Conservation (phyloP, 1,139 yeast species). For the Pichia sp. region DNA sequence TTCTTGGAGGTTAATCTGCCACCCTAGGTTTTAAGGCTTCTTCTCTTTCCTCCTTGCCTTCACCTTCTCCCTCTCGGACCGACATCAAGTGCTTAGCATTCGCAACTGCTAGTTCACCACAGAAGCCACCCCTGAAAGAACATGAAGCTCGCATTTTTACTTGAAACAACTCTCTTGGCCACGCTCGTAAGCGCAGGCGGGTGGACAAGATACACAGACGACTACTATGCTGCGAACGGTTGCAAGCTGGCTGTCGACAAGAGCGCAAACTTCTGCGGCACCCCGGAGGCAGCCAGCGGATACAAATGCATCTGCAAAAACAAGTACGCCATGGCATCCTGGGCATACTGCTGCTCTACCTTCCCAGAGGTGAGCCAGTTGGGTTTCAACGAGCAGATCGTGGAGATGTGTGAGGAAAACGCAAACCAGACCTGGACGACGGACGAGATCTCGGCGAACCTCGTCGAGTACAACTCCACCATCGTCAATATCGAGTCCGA, state of each 20-base stretch:
- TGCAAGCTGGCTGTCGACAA: conserved; percentile 34
- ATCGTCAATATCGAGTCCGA: conserved; percentile 20
- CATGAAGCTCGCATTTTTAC: conserved; percentile 20
- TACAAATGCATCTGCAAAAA: conserved; percentile 24
- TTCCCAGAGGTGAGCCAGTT: background rate
- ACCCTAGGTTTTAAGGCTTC: background rate
- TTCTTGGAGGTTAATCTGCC: background rate
- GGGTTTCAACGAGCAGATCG: background rate
- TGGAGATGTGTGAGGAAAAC: background rate
- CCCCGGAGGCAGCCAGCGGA: conserved; percentile 22
- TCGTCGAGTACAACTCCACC: background rate
- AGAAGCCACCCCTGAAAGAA: background rate
- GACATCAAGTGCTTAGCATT: background rate
- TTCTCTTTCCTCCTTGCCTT: background rate
- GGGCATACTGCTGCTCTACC: conserved; percentile 12
- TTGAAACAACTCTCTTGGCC: background rate
- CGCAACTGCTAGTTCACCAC: background rate
- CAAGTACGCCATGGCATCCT: conserved; percentile 18
- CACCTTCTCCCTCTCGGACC: background rate
- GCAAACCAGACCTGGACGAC: background rate
- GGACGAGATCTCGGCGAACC: background rate
- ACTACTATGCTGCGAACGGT: conserved; percentile 26
- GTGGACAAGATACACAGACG: conserved; percentile 19
- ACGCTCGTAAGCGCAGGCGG: background rate
- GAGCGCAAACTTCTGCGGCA: conserved; percentile 31